A percentile compares a stretch with the other conserved stretches of the same genome.
Conservation (phyloP, 2,329 filamentous ascomycete genomes). For the Endoconidiophora laricicola region DNA sequence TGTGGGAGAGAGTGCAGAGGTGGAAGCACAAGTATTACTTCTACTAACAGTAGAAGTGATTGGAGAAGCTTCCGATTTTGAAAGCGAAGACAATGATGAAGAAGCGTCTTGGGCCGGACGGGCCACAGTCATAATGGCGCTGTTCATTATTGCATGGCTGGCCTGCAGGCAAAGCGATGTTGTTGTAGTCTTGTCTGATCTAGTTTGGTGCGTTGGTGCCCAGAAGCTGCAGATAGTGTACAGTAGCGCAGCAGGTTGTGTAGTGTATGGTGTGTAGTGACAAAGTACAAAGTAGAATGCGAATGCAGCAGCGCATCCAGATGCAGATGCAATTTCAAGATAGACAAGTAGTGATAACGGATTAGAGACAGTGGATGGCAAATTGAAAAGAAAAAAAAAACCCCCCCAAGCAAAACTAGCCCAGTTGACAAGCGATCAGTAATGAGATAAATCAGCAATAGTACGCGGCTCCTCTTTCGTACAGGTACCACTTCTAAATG, state of each 20-base stretch:
- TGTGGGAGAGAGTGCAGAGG: slow-evolving; percentile 1
- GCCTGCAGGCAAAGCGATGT: neutral
- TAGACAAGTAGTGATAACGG: too few relatives aligned
- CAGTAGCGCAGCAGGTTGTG: neutral
- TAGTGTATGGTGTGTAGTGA: neutral
- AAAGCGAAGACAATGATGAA: neutral
- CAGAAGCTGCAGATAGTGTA: neutral
- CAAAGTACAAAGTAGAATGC: too few relatives aligned
- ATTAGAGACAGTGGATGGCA: too few relatives aligned
- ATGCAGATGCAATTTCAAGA: too few relatives aligned
- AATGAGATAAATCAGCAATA: neutral
- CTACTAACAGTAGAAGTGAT: neutral
- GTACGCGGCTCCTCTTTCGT: slow-evolving; percentile 3
- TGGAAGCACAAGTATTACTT: slow-evolving; percentile 1
- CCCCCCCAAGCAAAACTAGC: too few relatives aligned
- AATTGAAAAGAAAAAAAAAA: too few relatives aligned
- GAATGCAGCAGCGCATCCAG: too few relatives aligned
- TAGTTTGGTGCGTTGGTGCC: too few relatives aligned
- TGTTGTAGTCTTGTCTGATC: too few relatives aligned
- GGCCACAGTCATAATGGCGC: slow-evolving; percentile 17
- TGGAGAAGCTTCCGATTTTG: neutral
- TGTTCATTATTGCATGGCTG: slow-evolving; percentile 8
- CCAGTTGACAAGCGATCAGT: too few relatives aligned
- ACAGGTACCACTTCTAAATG: neutral
- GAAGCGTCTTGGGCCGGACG: slow-evolving; percentile 22